Base-by-base conservation (phyloP, 176 grass and related monocot genomes). In the bread wheat (Triticum aestivum) region DNA sequence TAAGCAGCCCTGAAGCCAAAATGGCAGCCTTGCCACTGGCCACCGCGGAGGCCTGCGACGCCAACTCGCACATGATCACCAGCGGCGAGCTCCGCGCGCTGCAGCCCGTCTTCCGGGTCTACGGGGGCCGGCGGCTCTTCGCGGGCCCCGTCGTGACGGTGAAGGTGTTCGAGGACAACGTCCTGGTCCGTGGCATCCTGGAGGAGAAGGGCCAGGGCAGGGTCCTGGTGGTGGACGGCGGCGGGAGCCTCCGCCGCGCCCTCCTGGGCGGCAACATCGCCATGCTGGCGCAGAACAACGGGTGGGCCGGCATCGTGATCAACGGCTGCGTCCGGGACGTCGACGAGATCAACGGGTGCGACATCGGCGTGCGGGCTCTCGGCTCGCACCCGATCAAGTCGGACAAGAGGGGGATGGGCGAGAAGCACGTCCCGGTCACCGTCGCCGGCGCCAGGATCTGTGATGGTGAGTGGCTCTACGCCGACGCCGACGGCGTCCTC, bases 141-240 rank as follows among this genome's bases (percentile, higher is more conserved):
- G 84, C 95, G 0, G 95, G 95, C 9, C 95, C 95, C 0, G 47
- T 93, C 0, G 95, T 91, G 59, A 97, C 95, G 2, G 87, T 97
- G 9, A 97, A 97, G 90, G 87, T 97, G 1, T 97, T 93, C 1
- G 95, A 97, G 65, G 95, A 97, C 82, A 97, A 97, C 51, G 95
- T 97, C 2, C 86, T 97, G 26, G 69, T 97, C 4, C 90, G 92
- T 6, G 71, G 2, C 5, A 1, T 74, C 71, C 5, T 74, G 41
- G 71, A 74, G 71, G 71, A 74, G 74, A 92, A 88, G 71, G 95
- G 95, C 23, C 27, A 93, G 8, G 92, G 95, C 47, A 83, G 91
- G 32, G 90, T 97, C 63, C 84, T 94, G 18, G 88, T 97, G 0
- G 87, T 97, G 0, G 95, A 97, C 0, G 95, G 95, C 3, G 95